phyloP scores from a whole-genome alignment of 352 stramenopile genomes.

The Phytophthora sp. region DNA sequence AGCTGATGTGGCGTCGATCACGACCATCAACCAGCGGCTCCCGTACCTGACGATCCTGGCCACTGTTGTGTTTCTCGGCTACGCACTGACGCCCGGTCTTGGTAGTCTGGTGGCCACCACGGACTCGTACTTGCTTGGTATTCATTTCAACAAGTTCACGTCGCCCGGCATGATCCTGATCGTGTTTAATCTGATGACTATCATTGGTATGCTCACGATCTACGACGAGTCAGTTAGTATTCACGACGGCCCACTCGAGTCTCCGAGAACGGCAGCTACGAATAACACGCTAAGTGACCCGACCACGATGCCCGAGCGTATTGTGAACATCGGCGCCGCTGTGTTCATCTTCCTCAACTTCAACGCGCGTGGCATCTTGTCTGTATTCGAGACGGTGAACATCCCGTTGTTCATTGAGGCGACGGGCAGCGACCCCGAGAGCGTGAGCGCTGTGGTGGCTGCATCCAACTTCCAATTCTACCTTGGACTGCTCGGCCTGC shows the following conservation, averaged over 20 bases:
- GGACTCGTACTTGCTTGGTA: conserved; percentile 53
- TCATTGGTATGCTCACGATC: conserved; percentile 61
- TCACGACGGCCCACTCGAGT: conserved; percentile 60
- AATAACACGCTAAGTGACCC: conserved; percentile 57
- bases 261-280: conserved; percentile 27
- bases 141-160: conserved; percentile 79
- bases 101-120: conserved; percentile 61
- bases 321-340: conserved; percentile 64
- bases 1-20: conserved; percentile 72
- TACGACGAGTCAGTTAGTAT: conserved; percentile 63
- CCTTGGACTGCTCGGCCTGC: conserved; percentile 60
- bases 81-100: conserved; percentile 69
- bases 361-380: conserved; percentile 73
- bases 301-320: conserved; percentile 53
- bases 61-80: conserved; percentile 75
- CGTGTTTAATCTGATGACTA: conserved; percentile 62
- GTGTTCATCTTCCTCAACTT: conserved; percentile 85
- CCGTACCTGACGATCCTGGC: conserved; percentile 73
- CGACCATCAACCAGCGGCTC: conserved; percentile 68
- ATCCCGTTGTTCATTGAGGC: conserved; percentile 75
- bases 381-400: conserved; percentile 83
- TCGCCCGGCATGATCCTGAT: conserved; percentile 65
- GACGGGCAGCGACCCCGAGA: conserved; percentile 56
- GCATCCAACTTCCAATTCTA: conserved; percentile 85
- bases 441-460: conserved; percentile 50